Evolutionary conservation across 306 rosid species (phyloP), one percentile per base, ranked within the genome.

Genomic region (Dalbergia cochinchinensis): DNA sequence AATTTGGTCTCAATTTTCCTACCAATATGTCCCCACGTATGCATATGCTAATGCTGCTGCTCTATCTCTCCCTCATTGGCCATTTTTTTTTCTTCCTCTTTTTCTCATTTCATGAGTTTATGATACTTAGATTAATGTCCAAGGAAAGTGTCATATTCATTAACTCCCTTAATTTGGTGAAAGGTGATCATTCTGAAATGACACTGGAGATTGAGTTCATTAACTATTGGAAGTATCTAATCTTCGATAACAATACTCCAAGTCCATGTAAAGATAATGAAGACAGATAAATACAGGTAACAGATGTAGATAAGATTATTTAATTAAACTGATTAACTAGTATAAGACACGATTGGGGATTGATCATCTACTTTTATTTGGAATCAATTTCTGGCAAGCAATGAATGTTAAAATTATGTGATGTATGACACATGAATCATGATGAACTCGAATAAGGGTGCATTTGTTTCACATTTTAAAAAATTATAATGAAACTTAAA

Each of bases 171-270:
- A 78, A 74, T 78, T 69, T 64, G 76, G 80, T 70, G 79, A 65
- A 79, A 82, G 60, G 42, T 76, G 76, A 78, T 82, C 71, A 62
- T 26, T 82, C 19, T 33, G 79, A 82, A 73, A 64, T 13, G 84
- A 86, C 84, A 19, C 64, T 10, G 79, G 44, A 35, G 83, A 77
- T 85, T 78, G 74, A 78, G 84, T 78, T 82, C 79, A 81, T 81
- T 41, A 77, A 59, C 11, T 31, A 58, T 45, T 47, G 70, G 51
- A 60, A 63, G 82, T 78, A 85, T 85, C 76, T 74, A 63, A 82
- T 85, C 72, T 67, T 65, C 8, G 13, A 31, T 11, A 65, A 42
- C 42, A 59, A 62, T 60, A 47, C 68, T 67, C 65, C 12, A 5
- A 33, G 6, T 79, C 18, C 42, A 62, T 67, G 20, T 60, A 55